Conservation (phyloP, 192 early-diverging fungal species). For the Linnemannia zychae region DNA sequence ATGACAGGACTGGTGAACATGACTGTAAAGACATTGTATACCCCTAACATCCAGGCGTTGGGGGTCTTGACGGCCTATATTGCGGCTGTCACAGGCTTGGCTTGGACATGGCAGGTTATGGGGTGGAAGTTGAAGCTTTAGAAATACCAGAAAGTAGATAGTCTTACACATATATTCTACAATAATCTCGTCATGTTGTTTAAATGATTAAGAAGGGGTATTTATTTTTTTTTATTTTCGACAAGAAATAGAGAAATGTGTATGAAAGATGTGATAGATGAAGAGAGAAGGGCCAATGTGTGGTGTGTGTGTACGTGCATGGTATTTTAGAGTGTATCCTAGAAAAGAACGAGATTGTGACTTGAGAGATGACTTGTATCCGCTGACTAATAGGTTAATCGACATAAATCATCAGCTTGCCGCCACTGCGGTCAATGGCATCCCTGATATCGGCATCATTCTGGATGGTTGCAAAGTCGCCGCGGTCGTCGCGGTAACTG, state of each 20-base stretch:
- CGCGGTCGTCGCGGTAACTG: constrained; percentile 47
- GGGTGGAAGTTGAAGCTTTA: constrained; percentile 57
- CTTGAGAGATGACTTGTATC: no score
- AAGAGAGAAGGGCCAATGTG: no score
- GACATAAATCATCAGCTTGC: constrained; percentile 53
- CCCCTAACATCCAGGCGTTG: constrained; percentile 57
- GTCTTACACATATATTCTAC: background rate
- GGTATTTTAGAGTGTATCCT: background rate
- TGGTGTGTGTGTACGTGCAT: constrained; percentile 1
- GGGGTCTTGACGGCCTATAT: constrained; percentile 70
- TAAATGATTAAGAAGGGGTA: no score
- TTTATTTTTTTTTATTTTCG: no score
- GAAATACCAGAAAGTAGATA: background rate
- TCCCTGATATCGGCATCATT: constrained; percentile 30
- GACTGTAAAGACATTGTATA: constrained; percentile 80
- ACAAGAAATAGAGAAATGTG: no score
- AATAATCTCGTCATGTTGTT: background rate
- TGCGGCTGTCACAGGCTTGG: constrained; percentile 57
- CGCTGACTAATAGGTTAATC: constrained; percentile 10
- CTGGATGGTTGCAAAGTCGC: constrained; percentile 30
- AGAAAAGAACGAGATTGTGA: no score
- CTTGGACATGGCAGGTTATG: constrained; percentile 42
- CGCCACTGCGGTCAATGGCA: constrained; percentile 53
- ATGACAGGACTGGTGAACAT: constrained; percentile 91
- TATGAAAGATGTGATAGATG: no score